Evolutionary conservation across 2,329 filamentous ascomycete genomes (phyloP).

Genomic region (Plectosphaerella sp.): DNA sequence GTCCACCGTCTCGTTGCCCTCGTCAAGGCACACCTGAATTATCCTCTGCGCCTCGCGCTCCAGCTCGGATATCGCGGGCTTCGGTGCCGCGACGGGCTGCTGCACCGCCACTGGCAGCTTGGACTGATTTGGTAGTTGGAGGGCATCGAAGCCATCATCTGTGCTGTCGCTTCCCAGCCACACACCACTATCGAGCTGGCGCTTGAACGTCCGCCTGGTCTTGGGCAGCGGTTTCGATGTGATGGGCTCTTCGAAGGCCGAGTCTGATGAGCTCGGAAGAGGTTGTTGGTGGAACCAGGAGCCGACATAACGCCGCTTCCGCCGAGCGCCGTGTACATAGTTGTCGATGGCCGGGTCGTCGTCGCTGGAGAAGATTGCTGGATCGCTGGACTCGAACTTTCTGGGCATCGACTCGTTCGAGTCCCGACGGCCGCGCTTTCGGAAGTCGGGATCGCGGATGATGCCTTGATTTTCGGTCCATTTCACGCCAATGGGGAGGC

Average conservation of each 20-base stretch:
- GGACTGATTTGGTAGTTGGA: conserved; percentile 24
- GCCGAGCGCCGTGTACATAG: conserved; percentile 50
- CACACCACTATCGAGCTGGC: conserved; percentile 65
- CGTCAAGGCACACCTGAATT: conserved; percentile 52
- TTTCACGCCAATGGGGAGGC: conserved; percentile 26
- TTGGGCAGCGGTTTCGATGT: conserved; percentile 25
- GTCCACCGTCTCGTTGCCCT: conserved; percentile 56
- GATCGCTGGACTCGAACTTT: conserved; percentile 60
- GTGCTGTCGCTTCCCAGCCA: conserved; percentile 60
- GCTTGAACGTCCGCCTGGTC: conserved; percentile 48
- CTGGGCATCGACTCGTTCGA: conserved; percentile 17
- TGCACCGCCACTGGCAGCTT: conserved; percentile 30
- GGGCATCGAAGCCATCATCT: conserved; percentile 32
- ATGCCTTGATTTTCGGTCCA: conserved; percentile 35
- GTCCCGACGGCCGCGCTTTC: conserved; percentile 23
- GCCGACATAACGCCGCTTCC: conserved; percentile 60
- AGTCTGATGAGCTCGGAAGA: conserved; percentile 39
- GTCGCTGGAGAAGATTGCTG: conserved; percentile 67
- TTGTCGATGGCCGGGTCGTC: conserved; percentile 65
- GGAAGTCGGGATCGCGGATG: conserved; percentile 33
- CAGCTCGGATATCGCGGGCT: conserved; percentile 25
- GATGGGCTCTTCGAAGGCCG: conserved; percentile 34
- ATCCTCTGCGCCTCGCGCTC: conserved; percentile 40
- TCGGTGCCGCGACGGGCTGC: conserved; percentile 15
- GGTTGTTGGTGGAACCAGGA: conserved; percentile 63